A percentile compares a stretch with the other conserved stretches of the same genome.
phyloP scores from a whole-genome alignment of 768 basidiomycete species.

The Tricholoma furcatifolium region DNA sequence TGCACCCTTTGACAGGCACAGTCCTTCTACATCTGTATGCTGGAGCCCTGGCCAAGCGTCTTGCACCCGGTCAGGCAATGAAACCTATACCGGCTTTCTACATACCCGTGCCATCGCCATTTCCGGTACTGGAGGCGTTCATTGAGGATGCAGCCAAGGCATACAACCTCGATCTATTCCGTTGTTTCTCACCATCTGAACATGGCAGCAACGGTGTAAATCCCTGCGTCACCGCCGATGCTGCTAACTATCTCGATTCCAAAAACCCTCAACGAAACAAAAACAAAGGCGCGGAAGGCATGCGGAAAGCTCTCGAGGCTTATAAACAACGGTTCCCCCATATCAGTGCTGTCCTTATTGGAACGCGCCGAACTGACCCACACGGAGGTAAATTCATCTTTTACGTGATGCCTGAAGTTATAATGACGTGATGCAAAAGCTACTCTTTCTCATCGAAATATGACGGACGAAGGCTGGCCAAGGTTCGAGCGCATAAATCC shows the following conservation, averaged over 20 bases:
- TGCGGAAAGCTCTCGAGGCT: conserved; percentile 72
- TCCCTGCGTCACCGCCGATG: conserved; percentile 25
- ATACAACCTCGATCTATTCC: conserved; percentile 79
- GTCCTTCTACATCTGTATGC: conserved; percentile 91
- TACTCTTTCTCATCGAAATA: conserved; percentile 66
- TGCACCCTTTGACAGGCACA: conserved; percentile 60
- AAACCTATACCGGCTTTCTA: conserved; percentile 70
- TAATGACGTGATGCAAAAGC: conserved; percentile 40
- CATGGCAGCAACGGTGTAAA: conserved; percentile 50
- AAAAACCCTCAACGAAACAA: conserved; percentile 32
- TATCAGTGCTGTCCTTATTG: conserved; percentile 82
- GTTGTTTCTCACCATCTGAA: conserved; percentile 42
- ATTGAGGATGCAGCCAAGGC: conserved; percentile 57
- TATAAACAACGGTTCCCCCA: conserved; percentile 69
- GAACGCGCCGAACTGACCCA: conserved; percentile 87
- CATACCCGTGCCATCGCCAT: conserved; percentile 89
- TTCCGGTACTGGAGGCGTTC: conserved; percentile 80
- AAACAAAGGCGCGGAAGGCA: conserved; percentile 62
- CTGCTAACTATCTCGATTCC: conserved; percentile 20
- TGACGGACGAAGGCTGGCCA: conserved; percentile 92
- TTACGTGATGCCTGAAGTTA: background rate
- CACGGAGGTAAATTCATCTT: conserved; percentile 73
- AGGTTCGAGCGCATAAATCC: conserved; percentile 89
- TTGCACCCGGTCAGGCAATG: conserved; percentile 31
- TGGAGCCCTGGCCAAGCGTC: conserved; percentile 58